phyloP scores from a whole-genome alignment of 805 yeast species.

The Suhomyces xylopsoci region DNA sequence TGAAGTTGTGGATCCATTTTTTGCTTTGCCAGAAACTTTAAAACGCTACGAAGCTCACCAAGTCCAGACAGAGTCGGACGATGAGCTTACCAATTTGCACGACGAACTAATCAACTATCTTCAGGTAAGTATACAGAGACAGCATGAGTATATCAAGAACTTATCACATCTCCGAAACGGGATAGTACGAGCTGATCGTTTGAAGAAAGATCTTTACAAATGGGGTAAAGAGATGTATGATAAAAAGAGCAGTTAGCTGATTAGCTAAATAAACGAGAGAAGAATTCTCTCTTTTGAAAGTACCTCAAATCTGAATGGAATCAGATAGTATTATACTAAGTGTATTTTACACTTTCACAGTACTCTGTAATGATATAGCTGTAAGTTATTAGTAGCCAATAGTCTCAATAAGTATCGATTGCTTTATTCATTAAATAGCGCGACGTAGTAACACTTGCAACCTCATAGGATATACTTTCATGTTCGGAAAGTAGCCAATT shows the following conservation, averaged over 20 bases:
- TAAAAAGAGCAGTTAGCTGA: conserved; percentile 14
- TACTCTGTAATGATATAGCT: neutral
- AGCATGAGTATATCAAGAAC: conserved; percentile 81
- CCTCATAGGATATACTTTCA: neutral
- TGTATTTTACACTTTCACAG: neutral
- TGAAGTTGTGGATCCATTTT: conserved; percentile 45
- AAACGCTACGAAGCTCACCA: conserved; percentile 29
- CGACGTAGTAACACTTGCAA: too few species aligned
- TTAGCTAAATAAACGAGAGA: too few species aligned
- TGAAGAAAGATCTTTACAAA: conserved; percentile 62
- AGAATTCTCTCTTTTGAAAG: too few species aligned
- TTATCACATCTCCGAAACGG: conserved; percentile 72
- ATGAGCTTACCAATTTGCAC: conserved; percentile 56
- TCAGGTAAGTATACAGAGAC: conserved; percentile 46
- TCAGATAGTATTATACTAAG: neutral
- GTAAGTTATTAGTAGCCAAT: neutral
- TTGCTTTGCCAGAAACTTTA: conserved; percentile 55
- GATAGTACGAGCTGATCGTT: conserved; percentile 71
- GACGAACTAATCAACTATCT: conserved; percentile 43
- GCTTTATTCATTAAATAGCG: neutral
- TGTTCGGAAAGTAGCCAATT: neutral
- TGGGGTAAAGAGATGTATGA: conserved; percentile 88
- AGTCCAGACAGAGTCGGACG: conserved; percentile 18
- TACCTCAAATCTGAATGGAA: neutral
- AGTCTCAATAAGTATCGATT: neutral